Evolutionary conservation across 345 rosid genomes (phyloP), one percentile per base, ranked within the genome.

Genomic region (Euphorbia lathyris): DNA sequence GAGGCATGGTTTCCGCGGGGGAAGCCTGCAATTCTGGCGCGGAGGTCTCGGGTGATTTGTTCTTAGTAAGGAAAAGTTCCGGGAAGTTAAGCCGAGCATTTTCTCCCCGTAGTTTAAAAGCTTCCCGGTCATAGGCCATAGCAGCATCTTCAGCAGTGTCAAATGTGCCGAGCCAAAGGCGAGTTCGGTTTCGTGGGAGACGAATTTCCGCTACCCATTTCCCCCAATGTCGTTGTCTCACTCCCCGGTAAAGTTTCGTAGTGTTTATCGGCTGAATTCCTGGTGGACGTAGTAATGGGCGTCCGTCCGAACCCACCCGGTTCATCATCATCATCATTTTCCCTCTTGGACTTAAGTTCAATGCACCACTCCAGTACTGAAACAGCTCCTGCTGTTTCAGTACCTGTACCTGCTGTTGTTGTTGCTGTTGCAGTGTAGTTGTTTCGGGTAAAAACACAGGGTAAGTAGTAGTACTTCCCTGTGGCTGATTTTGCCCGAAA

Each of bases 121-220:
- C 97, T 88, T 93, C 90, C 23, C 97, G 88, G 69, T 93, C 97
- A 55, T 91, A 93, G 48, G 96, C 97, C 84, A 90, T 50, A 63
- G 97, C 98, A 16, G 98, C 98, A 43, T 91, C 94, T 76, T 93
- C 92, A 3, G 98, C 95, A 7, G 86, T 90, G 76, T 93, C 96
- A n/a, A 93, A 90, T 14, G 96, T 93, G 43, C 98, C 97, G 2
- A 93, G 86, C 98, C 97, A 93, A 74, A 87, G 97, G 80, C 93
- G 91, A 73, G 97, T 88, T 79, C 91, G 81, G 69, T 90, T 91
- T 48, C 90, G 86, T 65, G 98, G 98, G 71, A 83, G 92, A 67
- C 98, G 98, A 79, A 91, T 93, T 83, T 93, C 98, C 0, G 98
- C 97, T 11, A 91, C 97, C 97, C 98, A 93, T 86, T 93, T 93